These are phyloP conservation scores for Simmondsia chinensis DNA, from an alignment of 148 eudicot species.

Conservation along the genomic window DNA sequence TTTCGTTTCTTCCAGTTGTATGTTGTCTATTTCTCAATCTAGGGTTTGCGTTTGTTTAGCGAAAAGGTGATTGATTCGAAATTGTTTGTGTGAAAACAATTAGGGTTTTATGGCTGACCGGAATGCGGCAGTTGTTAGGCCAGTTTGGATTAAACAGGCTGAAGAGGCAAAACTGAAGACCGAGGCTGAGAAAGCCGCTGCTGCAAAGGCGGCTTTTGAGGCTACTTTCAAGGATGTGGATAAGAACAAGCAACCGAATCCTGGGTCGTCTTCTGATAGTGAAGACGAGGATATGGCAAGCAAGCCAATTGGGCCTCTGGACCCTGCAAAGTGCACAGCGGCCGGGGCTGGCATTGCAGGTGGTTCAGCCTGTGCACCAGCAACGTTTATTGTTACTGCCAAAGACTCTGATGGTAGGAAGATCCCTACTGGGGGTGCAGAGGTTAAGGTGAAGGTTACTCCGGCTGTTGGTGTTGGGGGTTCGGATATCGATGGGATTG, in stretches of 20 bases:
- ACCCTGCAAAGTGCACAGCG: conserved; percentile 78
- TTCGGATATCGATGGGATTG: conserved; percentile 71
- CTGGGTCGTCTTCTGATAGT: conserved; percentile 47
- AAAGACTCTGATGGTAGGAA: conserved; percentile 83
- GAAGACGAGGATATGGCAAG: conserved; percentile 46
- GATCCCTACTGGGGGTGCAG: conserved; percentile 57
- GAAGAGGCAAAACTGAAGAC: conserved; percentile 94
- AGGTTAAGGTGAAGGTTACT: conserved; percentile 55
- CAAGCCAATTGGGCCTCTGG: conserved; percentile 80
- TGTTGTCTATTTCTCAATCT: too few relatives aligned
- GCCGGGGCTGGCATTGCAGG: conserved; percentile 89
- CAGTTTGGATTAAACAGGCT: conserved; percentile 90
- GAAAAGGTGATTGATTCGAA: too few relatives aligned
- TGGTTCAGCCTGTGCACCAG: conserved; percentile 69
- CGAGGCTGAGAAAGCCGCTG: conserved; percentile 86
- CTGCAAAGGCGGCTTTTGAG: conserved; percentile 96
- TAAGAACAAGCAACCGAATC: conserved; percentile 22
- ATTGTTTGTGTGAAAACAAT: conserved; percentile 3
- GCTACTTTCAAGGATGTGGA: conserved; percentile 84
- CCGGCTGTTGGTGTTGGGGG: conserved; percentile 89
- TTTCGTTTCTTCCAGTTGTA: too few relatives aligned
- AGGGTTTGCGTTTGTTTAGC: too few relatives aligned
- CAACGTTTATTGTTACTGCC: conserved; percentile 54
- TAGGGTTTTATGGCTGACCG: conserved; percentile 69
- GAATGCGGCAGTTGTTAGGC: conserved; percentile 40